These are phyloP conservation scores for Pyrenochaeta sp. DNA, from an alignment of 2,329 filamentous ascomycete genomes.

Conservation along the genomic window DNA sequence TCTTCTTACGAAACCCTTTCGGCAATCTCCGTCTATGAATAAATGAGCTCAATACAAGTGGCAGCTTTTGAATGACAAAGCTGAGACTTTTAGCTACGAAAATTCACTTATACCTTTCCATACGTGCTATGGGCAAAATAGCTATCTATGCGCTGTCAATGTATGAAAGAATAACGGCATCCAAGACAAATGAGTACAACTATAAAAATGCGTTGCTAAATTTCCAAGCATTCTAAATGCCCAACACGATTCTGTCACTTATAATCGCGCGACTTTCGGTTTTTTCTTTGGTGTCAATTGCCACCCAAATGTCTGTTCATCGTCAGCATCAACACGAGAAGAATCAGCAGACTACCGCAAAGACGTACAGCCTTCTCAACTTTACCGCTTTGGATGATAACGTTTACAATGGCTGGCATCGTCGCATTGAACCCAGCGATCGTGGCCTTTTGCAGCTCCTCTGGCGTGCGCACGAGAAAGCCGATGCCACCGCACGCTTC, in stretches of 20 bases:
- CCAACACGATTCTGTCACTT: not conserved
- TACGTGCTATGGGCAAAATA: too few relatives aligned
- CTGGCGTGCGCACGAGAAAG: slow-evolving; percentile 60
- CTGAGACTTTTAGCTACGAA: too few relatives aligned
- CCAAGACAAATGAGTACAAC: too few relatives aligned
- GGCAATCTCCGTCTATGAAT: too few relatives aligned
- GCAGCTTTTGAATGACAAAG: too few relatives aligned
- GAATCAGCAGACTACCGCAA: not conserved
- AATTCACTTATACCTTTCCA: too few relatives aligned
- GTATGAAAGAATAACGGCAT: too few relatives aligned
- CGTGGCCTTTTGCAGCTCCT: slow-evolving; percentile 61
- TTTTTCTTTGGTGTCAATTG: slow-evolving; percentile 10
- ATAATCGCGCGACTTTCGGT: not conserved
- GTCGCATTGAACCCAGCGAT: slow-evolving; percentile 59
- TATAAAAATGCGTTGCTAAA: too few relatives aligned
- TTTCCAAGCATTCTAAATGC: too few relatives aligned
- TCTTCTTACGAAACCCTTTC: too few relatives aligned
- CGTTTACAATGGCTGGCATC: slow-evolving; percentile 62
- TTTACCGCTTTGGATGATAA: slow-evolving; percentile 61
- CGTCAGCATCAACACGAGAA: not conserved
- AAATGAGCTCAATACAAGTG: too few relatives aligned
- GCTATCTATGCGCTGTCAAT: too few relatives aligned
- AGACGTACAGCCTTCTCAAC: slow-evolving; percentile 22
- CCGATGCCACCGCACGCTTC: slow-evolving; percentile 64
- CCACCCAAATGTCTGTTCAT: slow-evolving; percentile 13